phyloP scores from a whole-genome alignment of 257 asterid genomes.

The Fraxinus pennsylvanica region DNA sequence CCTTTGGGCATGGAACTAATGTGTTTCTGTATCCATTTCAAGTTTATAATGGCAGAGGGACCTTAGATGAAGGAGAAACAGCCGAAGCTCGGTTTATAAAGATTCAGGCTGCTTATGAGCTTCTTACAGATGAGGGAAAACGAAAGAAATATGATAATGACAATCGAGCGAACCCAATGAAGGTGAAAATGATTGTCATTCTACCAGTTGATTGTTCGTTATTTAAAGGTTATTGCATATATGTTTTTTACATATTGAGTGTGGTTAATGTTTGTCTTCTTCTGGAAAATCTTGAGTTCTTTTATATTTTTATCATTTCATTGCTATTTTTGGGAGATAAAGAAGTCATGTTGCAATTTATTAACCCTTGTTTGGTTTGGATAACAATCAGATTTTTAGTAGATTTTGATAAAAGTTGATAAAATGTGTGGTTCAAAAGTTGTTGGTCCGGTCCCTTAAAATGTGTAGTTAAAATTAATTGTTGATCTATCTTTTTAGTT shows the following conservation, averaged over 20 bases:
- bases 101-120: conserved; percentile 96
- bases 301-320: neutral
- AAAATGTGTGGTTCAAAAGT: too few relatives aligned
- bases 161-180: conserved; percentile 83
- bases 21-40: too few relatives aligned
- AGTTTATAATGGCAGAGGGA: conserved; percentile 79
- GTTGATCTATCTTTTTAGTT: too few relatives aligned
- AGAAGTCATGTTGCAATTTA: neutral
- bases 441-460: too few relatives aligned
- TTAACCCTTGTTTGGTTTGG: too few relatives aligned
- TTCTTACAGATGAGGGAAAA: conserved; percentile 73
- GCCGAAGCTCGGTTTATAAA: conserved; percentile 53
- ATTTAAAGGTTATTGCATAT: neutral
- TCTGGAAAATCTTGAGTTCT: neutral
- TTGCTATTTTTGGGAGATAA: neutral
- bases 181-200: conserved; percentile 48
- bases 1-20: too few relatives aligned
- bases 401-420: too few relatives aligned
- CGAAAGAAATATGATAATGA: conserved; percentile 72
- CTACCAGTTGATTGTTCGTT: conserved; percentile 17
- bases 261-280: neutral
- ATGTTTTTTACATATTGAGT: neutral
- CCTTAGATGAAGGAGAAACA: conserved; percentile 93
- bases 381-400: too few relatives aligned
- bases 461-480: too few relatives aligned